Conservation (phyloP, 371 early-diverging fungal species). For the Cokeromyces recurvatus region DNA sequence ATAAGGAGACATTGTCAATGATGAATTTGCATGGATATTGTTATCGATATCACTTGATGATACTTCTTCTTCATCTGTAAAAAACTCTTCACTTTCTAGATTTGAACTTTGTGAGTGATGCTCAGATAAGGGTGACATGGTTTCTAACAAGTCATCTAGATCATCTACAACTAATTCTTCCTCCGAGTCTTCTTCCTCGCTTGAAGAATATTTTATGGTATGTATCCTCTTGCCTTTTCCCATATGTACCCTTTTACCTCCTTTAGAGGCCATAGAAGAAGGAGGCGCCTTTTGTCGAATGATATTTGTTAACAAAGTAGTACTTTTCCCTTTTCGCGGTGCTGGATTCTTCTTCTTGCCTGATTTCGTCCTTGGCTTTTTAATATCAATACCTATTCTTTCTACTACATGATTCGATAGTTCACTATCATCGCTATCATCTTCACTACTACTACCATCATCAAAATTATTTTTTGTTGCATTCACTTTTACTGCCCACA, state of each 20-base stretch:
- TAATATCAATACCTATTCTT: too few relatives aligned
- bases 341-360: too few relatives aligned
- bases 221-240: not conserved
- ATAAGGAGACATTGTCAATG: constrained; percentile 12
- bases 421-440: too few relatives aligned
- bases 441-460: too few relatives aligned
- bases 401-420: too few relatives aligned
- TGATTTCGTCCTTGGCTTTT: too few relatives aligned
- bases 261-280: too few relatives aligned
- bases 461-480: too few relatives aligned
- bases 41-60: not conserved
- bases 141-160: constrained; percentile 25
- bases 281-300: too few relatives aligned
- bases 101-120: constrained; percentile 6
- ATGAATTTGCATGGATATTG: not conserved
- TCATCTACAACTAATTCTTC: constrained; percentile 26
- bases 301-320: constrained; percentile 7
- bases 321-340: constrained; percentile 19
- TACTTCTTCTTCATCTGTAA: constrained; percentile 13
- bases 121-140: constrained; percentile 27
- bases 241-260: not conserved
- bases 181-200: constrained; percentile 5
- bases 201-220: not conserved
- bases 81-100: constrained; percentile 11
- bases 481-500: too few relatives aligned